These are phyloP conservation scores for Trichoderma reesei DNA, from an alignment of 495 filamentous ascomycete species.

Conservation along the genomic window DNA sequence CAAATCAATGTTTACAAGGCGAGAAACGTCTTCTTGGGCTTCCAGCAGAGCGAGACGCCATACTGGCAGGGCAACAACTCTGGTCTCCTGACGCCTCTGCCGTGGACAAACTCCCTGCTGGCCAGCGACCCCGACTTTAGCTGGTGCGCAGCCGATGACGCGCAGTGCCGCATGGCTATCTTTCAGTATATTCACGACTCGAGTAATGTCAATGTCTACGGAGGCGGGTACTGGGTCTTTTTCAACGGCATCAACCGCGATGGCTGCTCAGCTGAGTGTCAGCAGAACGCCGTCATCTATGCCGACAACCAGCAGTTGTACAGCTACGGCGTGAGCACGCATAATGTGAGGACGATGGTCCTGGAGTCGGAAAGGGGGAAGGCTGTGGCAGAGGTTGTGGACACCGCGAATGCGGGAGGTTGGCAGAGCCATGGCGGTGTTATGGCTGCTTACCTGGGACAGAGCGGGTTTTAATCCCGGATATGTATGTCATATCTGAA, in stretches of 20 bases:
- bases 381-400: not conserved
- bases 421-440: constrained; percentile 10
- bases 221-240: constrained; percentile 42
- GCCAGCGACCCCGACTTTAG: constrained; percentile 39
- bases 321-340: constrained; percentile 36
- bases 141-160: constrained; percentile 30
- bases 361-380: constrained; percentile 19
- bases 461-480: not conserved
- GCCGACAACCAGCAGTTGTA: constrained; percentile 30
- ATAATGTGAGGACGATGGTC: constrained; percentile 33
- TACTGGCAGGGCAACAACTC: constrained; percentile 37
- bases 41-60: constrained; percentile 36
- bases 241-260: constrained; percentile 31
- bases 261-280: constrained; percentile 29
- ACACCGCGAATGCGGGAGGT: constrained; percentile 12
- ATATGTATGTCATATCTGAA: not conserved
- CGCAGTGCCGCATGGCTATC: constrained; percentile 38
- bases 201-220: constrained; percentile 36
- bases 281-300: constrained; percentile 33
- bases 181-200: constrained; percentile 34
- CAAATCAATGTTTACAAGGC: constrained; percentile 41
- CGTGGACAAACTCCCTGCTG: constrained; percentile 27
- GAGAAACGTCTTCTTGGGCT: constrained; percentile 35
- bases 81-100: constrained; percentile 31
- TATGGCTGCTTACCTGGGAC: constrained; percentile 14